These are phyloP conservation scores for Talaromyces sp. DNA, from an alignment of 2,329 filamentous ascomycete genomes.

Conservation along the genomic window DNA sequence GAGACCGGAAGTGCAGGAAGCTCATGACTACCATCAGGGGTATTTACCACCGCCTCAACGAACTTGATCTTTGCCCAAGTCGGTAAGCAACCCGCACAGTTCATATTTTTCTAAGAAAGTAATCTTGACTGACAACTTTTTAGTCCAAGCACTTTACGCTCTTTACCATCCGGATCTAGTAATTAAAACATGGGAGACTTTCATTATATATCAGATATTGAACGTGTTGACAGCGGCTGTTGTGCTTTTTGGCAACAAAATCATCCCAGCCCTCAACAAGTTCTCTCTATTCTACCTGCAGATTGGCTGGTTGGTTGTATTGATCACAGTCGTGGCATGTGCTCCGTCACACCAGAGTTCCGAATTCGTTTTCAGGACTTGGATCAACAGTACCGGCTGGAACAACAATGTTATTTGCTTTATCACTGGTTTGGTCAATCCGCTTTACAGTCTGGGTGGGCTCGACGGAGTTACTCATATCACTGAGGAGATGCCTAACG, in stretches of 20 bases:
- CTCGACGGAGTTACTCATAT: constrained; percentile 49
- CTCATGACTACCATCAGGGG: constrained; percentile 42
- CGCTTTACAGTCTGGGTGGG: constrained; percentile 45
- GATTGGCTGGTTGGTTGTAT: constrained; percentile 44
- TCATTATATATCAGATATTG: constrained; percentile 35
- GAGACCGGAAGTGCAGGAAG: background rate
- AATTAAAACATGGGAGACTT: constrained; percentile 47
- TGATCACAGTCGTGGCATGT: constrained; percentile 46
- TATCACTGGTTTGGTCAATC: constrained; percentile 48
- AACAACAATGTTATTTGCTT: constrained; percentile 47
- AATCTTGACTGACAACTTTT: background rate
- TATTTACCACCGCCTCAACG: constrained; percentile 49
- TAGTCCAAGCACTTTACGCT: constrained; percentile 21
- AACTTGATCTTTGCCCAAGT: constrained; percentile 39
- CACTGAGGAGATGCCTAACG: constrained; percentile 50
- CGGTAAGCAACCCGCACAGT: constrained; percentile 1
- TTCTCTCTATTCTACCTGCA: constrained; percentile 48
- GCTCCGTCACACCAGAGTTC: constrained; percentile 43
- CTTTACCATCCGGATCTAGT: constrained; percentile 38
- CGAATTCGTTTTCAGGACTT: constrained; percentile 50
- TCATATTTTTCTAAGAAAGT: constrained; percentile 22
- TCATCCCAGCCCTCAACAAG: constrained; percentile 42
- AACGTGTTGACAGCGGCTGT: constrained; percentile 43
- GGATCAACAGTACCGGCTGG: constrained; percentile 53
- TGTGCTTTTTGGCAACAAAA: constrained; percentile 47